Evolutionary conservation across 202 grass and related monocot genomes (phyloP), one percentile per base, ranked within the genome.

Genomic region (Carex sylvatica): DNA sequence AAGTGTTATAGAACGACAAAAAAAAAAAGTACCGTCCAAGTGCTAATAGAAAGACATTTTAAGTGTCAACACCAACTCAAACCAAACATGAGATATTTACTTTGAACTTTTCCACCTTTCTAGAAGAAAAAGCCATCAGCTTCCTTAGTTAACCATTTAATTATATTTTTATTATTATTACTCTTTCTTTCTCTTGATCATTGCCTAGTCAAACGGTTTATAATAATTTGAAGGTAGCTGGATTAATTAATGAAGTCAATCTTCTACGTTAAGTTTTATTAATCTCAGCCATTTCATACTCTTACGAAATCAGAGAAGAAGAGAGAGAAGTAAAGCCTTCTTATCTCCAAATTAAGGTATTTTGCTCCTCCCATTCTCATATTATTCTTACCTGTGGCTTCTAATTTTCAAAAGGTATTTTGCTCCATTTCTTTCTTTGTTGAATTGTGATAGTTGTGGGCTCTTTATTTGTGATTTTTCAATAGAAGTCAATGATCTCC

Each of bases 371-470:
- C 3, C 46, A 49, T 49, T 49, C 46, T 49, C 46, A 49, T 49
- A 12, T 49, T 49, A 26, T 64, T 69, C 63, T 35, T 23, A 58
- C n/a, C 72, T 33, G 28, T 69, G 22, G 46, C 5, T 82, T 69
- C 80, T 35, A 69, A 26, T 53, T 2, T 82, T 22, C 26, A 77
- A 70, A 82, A 82, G 80, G 80, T 82, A 70, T 13, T 68, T 68
- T 82, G 14, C 16, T 82, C 31, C 3, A 12, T 33, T 82, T 56
- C 24, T 69, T 68, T 65, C 36, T 30, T 30, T 13, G 20, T 66
- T 81, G 38, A 66, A 35, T 70, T 4, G 3, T 82, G 33, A 26
- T 66, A 31, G 63, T 67, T 55, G 23, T 67, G 47, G 13, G 44
- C 3, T 82, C n/a, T 15, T 82, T 65, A 4, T 52, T 52, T 54